Conservation (phyloP, 441 rosid genomes). For the Aquilaria agallochum region DNA sequence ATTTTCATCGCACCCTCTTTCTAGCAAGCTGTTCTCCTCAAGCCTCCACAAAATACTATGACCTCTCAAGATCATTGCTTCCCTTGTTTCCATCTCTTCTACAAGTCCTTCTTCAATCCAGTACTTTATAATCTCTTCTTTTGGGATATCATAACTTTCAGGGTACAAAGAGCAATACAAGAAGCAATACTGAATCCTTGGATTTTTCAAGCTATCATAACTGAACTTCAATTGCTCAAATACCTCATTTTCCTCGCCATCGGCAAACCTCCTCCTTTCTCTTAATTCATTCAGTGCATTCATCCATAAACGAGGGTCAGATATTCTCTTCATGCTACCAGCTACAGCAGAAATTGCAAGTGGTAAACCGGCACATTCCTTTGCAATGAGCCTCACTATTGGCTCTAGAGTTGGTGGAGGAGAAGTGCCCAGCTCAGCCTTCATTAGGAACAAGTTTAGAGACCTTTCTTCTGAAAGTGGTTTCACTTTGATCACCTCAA, state of each 20-base stretch:
- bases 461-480: constrained; percentile 32
- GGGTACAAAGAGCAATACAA: constrained; percentile 54
- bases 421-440: constrained; percentile 23
- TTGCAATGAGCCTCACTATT: constrained; percentile 35
- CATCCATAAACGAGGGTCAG: neutral
- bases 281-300: constrained; percentile 40
- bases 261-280: constrained; percentile 50
- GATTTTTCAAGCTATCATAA: constrained; percentile 42
- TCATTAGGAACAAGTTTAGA: constrained; percentile 41
- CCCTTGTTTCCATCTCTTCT: constrained; percentile 14
- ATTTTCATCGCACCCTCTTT: constrained; percentile 34
- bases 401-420: constrained; percentile 25
- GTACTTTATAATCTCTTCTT: constrained; percentile 47
- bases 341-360: constrained; percentile 48
- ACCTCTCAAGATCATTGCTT: constrained; percentile 26
- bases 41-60: constrained; percentile 38
- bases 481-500: constrained; percentile 39
- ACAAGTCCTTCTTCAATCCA: constrained; percentile 52
- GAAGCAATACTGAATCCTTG: constrained; percentile 39
- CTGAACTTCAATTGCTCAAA: constrained; percentile 38
- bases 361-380: constrained; percentile 55
- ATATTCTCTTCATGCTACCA: constrained; percentile 29
- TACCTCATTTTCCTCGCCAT: constrained; percentile 46
- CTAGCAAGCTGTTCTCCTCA: constrained; percentile 41
- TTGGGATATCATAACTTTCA: constrained; percentile 38